Base-by-base conservation (phyloP, 208 protist species). In the Zelonia costaricensis region DNA sequence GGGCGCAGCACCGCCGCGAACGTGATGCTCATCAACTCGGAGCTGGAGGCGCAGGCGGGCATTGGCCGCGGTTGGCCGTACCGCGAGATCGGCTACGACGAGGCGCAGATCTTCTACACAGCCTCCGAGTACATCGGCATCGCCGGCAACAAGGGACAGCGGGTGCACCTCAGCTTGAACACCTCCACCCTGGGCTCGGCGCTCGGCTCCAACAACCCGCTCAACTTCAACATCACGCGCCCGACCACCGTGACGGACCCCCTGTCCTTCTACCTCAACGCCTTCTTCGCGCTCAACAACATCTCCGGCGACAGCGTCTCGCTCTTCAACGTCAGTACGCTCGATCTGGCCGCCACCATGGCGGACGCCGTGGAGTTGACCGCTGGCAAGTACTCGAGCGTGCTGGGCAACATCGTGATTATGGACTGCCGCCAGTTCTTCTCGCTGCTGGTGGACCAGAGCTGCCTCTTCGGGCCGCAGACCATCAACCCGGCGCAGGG, bases 351-450 rank as follows among this genome's bases (percentile, higher is more conserved):
- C 2, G 62, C 73, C 3, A 83, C 72, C 1, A 82, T 98, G 10
- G 78, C 82, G 2, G 94, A 95, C 68, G 70, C 51, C 1, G 78
- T 98, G 18, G 62, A 71, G 13, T 58, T 28, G 2, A 48, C 88
- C 4, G 40, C 51, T 40, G 96, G 93, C 31, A 99, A 99, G 80
- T 99, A 92, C 66, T 79, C 96, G 13, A 78, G 79, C 27, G 46
- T 73, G 3, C 33, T 98, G 27, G 97, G 96, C 54, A 98, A 97
- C 68, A 80, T 94, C 23, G 83, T 93, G 2, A 51, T 98, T 9
- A 55, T 99, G 43, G 97, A 98, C 49, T 78, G 65, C 39, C 51
- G 72, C 5, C 43, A 82, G 36, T 42, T 97, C 6, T 0, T 84
- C 0, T 30, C 48, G 7, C 38, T 67, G 15, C 22, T 91, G 13